These are phyloP conservation scores for Ilyonectria destructans DNA, from an alignment of 2,329 filamentous ascomycete species.

Conservation along the genomic window DNA sequence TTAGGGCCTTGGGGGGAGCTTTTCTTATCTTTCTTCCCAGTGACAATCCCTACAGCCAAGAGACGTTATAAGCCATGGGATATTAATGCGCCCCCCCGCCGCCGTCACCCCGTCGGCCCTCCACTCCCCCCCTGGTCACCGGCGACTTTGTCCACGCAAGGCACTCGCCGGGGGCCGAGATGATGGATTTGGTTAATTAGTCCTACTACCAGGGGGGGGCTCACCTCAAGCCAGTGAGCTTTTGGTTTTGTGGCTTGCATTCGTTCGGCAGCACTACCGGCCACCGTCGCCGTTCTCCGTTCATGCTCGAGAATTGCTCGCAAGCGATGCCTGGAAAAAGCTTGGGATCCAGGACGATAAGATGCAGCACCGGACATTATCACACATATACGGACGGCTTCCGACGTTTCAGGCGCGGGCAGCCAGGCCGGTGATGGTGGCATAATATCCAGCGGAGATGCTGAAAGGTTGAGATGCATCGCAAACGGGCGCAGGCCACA, in stretches of 20 bases:
- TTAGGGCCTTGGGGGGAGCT: neutral
- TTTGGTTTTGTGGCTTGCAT: neutral
- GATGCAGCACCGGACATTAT: conserved; percentile 17
- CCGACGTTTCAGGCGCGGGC: conserved; percentile 1
- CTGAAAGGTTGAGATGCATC: conserved; percentile 3
- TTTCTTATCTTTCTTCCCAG: neutral
- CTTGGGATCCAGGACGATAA: neutral
- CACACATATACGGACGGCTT: neutral
- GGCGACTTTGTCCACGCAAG: neutral
- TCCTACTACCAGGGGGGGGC: neutral
- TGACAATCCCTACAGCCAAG: conserved; percentile 6
- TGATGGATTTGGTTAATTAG: neutral
- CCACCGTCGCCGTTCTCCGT: too few relatives aligned
- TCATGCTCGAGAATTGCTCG: neutral
- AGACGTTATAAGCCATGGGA: neutral
- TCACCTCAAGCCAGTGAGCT: neutral
- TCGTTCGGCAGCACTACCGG: too few relatives aligned
- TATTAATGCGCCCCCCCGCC: neutral
- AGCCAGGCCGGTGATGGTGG: neutral
- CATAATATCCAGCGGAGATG: neutral
- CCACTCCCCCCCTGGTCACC: neutral
- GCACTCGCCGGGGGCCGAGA: neutral
- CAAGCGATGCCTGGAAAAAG: neutral
- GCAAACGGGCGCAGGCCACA: neutral
- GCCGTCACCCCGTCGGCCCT: too few relatives aligned